Evolutionary conservation across 1,284 basidiomycete species (phyloP), one percentile per base, ranked within the genome.

Genomic region (Papiliotrema fonsecae): DNA sequence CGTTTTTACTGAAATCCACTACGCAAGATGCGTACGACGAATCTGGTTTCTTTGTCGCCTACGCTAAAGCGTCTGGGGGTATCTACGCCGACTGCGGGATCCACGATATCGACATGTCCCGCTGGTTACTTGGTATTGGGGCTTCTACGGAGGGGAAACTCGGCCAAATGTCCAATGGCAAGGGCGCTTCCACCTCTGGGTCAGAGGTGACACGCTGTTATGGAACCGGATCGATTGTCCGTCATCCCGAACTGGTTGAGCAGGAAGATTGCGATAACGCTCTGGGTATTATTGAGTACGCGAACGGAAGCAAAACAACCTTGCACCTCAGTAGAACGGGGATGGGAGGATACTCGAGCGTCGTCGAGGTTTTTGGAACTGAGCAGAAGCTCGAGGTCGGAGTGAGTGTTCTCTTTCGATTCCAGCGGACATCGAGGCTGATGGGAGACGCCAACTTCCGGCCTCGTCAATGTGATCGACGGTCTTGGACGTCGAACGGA

Each of bases 251-350:
- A 36, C 50, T 65, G 24, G 19, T 26, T 6, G 31, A 59, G 31
- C 37, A 47, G 16, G 43, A 43, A 18, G 63, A 65, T 39, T 40
- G 45, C 21, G 61, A 64, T 46, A 61, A 61, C 39, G 56, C 49
- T 0, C 13, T 58, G 13, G 53, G 40, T 11, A 43, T 54, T n/a
- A 45, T 64, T 34, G 55, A 54, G 45, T 62, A 58, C 38, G 39
- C 32, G 19, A 52, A 53, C 27, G 61, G 60, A 9, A 38, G 41
- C 25, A 24, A 32, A 25, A 30, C 18, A 19, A 51, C 37, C n/a
- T 49, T 56, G 21, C 51, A 61, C 41, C 44, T 64, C 24, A 50
- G 51, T 24, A 40, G 61, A 2, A 59, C 57, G 1, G 50, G 42
- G 14, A 51, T 51, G 39, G 27, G 42, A 31, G 57, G 55, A 6